Conservation (phyloP, 225 moss, liverwort and hornwort species). For the Marchantia polymorpha region DNA sequence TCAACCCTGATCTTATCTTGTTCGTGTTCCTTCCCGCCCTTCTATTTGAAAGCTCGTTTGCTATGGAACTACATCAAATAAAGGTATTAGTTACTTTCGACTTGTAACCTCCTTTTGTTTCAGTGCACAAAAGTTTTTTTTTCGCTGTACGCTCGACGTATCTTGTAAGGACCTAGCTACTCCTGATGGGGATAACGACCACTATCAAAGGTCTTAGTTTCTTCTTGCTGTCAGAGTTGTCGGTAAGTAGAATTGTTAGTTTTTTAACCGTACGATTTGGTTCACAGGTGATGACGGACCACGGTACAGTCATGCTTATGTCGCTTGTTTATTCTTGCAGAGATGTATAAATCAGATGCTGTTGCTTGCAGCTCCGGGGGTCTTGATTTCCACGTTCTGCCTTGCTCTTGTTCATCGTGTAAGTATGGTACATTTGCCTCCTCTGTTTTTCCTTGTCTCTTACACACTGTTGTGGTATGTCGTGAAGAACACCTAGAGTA, state of each 20-base stretch:
- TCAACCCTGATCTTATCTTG: conserved; percentile 73
- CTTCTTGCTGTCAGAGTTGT: background rate
- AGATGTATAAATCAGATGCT: conserved; percentile 82
- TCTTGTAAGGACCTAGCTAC: background rate
- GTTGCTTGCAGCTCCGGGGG: conserved; percentile 88
- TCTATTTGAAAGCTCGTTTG: conserved; percentile 97
- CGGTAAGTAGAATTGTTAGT: background rate
- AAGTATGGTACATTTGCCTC: conserved; percentile 18
- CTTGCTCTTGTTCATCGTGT: conserved; percentile 68
- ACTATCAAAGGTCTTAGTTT: background rate
- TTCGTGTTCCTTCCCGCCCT: conserved; percentile 96
- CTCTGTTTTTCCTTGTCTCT: no score
- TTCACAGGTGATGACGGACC: background rate
- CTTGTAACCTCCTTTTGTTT: background rate
- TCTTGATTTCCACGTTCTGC: conserved; percentile 75
- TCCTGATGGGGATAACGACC: background rate
- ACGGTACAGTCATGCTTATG: background rate
- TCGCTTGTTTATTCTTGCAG: conserved; percentile 35
- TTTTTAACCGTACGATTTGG: background rate
- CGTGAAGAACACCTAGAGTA: background rate
- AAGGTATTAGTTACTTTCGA: conserved; percentile 42
- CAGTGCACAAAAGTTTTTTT: background rate
- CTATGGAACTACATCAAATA: conserved; percentile 89
- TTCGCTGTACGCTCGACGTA: background rate
- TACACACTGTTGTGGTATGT: background rate